Base-by-base conservation (phyloP, 352 stramenopile genomes). In the Pythium dissimile region DNA sequence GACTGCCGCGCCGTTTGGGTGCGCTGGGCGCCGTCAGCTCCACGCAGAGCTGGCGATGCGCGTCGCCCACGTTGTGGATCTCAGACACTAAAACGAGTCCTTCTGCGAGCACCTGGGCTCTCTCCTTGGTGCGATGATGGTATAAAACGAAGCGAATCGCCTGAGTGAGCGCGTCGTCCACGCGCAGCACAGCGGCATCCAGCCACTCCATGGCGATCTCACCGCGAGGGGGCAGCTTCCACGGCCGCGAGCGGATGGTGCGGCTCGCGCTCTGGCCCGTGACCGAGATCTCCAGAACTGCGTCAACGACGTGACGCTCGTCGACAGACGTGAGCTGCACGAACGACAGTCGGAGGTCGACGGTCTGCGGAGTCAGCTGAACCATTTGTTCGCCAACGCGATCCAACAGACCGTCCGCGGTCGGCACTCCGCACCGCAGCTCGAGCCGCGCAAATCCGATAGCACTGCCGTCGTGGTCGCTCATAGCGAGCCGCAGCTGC, bases 121-220 rank as follows among this genome's bases (percentile, higher is more conserved):
- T 37, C 21, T 63, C 60, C 16, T 63, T 68, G 0, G 13, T 15
- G 31, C 21, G 48, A 20, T 68, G 31, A 0, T 48, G 60, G 44
- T 50, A 60, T 26, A 68, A 21, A 0, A 37, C 37, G 16, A 68
- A 37, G 18, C 38, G 42, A 32, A 68, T 51, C n/a, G 38, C 51
- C 30, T 67, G 51, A 1, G 38, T 62, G 20, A 37, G 34, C 3
- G 7, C 27, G 32, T 67, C 59, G 13, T 58, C 52, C 0, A 58
- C 23, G 2, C 21, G 15, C 10, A 63, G 34, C 30, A 49, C 30
- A 11, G 21, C 11, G 5, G 8, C 16, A 2, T 53, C 35, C 16
- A 15, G 2, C 12, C 26, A 41, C 13, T 38, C 21, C 32, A 54
- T 26, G 13, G 20, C 18, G 21, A 37, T 13, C 13, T n/a, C 12